Percentiles rank a stretch among this genome's conserved stretches.
phyloP scores from a whole-genome alignment of 352 stramenopile genomes.

The Phytophthora sojae region DNA sequence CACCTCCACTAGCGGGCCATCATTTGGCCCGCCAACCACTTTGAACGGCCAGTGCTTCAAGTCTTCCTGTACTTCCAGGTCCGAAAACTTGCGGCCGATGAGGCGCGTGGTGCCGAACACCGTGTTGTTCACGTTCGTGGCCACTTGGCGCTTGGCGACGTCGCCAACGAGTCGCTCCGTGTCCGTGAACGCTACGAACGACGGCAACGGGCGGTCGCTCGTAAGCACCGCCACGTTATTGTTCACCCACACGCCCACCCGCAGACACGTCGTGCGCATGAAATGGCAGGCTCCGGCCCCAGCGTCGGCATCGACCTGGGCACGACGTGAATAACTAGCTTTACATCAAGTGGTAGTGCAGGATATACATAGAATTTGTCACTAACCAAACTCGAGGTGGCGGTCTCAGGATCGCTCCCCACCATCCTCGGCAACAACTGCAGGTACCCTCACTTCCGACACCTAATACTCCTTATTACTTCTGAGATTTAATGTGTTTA shows the following conservation, averaged over 20 bases:
- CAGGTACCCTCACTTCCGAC: no score
- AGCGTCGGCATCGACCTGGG: no score
- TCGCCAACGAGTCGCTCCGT: slow-evolving; percentile 3
- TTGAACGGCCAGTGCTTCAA: slow-evolving; percentile 10
- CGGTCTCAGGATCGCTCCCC: no score
- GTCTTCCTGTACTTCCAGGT: slow-evolving; percentile 1
- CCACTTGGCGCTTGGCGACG: background rate
- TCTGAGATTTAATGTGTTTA: no score
- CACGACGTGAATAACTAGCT: no score
- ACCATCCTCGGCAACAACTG: no score
- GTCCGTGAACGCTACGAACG: slow-evolving; percentile 3
- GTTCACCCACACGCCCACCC: slow-evolving; percentile 9
- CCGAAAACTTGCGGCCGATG: slow-evolving; percentile 7
- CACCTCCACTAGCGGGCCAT: slow-evolving; percentile 1
- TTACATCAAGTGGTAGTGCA: no score
- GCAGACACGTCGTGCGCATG: slow-evolving; percentile 3
- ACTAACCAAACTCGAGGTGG: no score
- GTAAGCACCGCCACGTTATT: background rate
- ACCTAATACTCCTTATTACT: no score
- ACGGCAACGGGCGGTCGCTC: background rate
- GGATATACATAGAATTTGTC: no score
- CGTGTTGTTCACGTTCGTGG: slow-evolving; percentile 2
- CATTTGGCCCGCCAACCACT: background rate
- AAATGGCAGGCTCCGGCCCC: no score
- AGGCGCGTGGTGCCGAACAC: background rate